phyloP scores from a whole-genome alignment of 202 grass and related monocot species.

The Digitaria exilis region DNA sequence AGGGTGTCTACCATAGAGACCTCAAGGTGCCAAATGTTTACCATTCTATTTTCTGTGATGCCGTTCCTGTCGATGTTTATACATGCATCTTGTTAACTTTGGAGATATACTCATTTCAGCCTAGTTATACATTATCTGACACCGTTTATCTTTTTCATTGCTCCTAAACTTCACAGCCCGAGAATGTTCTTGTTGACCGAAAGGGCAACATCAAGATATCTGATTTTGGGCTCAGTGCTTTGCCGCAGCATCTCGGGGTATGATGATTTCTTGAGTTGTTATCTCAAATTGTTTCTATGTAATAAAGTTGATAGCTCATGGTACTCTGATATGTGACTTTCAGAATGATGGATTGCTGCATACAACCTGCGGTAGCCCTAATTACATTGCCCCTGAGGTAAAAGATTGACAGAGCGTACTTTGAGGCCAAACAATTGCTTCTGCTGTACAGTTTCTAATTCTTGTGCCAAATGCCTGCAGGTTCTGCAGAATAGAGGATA shows the following conservation, averaged over 20 bases:
- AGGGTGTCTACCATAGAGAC: conserved; percentile 77
- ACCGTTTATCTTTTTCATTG: neutral
- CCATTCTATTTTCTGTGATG: neutral
- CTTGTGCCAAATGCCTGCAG: conserved; percentile 32
- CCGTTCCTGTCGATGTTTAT: neutral
- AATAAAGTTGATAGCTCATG: neutral
- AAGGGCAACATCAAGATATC: conserved; percentile 74
- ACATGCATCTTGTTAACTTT: neutral
- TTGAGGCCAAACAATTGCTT: neutral
- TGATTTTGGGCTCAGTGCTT: conserved; percentile 80
- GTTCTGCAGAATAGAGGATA: conserved; percentile 81
- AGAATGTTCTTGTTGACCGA: conserved; percentile 68
- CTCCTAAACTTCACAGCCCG: conserved; percentile 43
- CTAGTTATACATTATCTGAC: neutral
- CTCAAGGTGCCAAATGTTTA: conserved; percentile 56
- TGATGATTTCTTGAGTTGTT: neutral
- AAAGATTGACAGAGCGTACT: neutral
- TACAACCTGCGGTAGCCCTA: conserved; percentile 84
- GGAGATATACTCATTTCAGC: neutral
- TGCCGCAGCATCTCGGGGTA: conserved; percentile 75
- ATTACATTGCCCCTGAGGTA: conserved; percentile 84
- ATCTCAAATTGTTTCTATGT: neutral
- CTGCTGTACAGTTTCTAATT: neutral
- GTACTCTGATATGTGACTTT: neutral
- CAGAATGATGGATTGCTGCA: conserved; percentile 77